These are phyloP conservation scores for Xylaria sp. DNA, from an alignment of 2,329 filamentous ascomycete species.

Conservation along the genomic window DNA sequence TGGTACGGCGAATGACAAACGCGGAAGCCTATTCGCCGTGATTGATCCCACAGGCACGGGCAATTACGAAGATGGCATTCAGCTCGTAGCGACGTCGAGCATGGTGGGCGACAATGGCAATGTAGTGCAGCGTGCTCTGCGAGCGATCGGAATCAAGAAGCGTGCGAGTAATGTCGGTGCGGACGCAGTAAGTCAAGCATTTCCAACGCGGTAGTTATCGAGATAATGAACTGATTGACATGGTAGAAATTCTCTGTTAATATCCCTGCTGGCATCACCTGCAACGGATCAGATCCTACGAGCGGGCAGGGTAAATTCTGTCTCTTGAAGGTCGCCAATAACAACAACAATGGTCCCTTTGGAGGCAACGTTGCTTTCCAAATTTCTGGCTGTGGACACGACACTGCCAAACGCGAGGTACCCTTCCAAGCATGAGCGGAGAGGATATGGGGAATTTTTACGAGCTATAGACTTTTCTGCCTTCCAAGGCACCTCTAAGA, in stretches of 20 bases:
- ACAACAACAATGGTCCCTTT: conserved; percentile 31
- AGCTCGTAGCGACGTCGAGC: conserved; percentile 16
- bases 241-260: conserved; percentile 25
- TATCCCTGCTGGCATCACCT: conserved; percentile 23
- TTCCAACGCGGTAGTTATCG: neutral
- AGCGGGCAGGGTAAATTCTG: conserved; percentile 31
- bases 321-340: conserved; percentile 33
- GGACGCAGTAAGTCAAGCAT: conserved; percentile 23
- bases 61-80: conserved; percentile 19
- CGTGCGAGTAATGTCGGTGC: conserved; percentile 29
- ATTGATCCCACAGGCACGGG: conserved; percentile 30
- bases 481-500: neutral
- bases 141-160: conserved; percentile 29
- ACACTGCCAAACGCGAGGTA: conserved; percentile 3
- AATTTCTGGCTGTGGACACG: conserved; percentile 4
- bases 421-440: conserved; percentile 13
- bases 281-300: conserved; percentile 20
- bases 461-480: neutral
- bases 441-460: neutral
- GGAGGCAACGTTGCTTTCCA: conserved; percentile 32
- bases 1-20: conserved; percentile 29
- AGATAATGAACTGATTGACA: conserved; percentile 1
- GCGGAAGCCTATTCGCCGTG: conserved; percentile 28
- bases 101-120: conserved; percentile 29
- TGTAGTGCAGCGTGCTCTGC: conserved; percentile 27